Evolutionary conservation across 345 rosid species (phyloP), one percentile per base, ranked within the genome.

Genomic region (Eucalyptus grandis): DNA sequence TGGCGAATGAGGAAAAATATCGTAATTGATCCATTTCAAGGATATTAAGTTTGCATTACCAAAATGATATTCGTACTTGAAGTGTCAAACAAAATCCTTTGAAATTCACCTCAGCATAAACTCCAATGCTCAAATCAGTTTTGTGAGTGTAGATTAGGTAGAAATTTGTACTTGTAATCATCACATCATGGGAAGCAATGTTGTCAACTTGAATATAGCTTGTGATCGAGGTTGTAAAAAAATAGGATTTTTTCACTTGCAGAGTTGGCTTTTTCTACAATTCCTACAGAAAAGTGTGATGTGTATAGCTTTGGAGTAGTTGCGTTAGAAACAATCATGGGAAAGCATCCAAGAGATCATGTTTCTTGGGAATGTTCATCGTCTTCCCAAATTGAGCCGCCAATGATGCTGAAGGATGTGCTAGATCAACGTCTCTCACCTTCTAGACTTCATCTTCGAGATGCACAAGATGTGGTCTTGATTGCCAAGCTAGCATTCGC

Each of bases 151-250:
- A 72, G 82, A 72, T 34, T 37, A 72, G 40, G 7, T 34, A 10
- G 82, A 72, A 34, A 72, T 19, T 6, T 34, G 26, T 72, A 37
- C 4, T 37, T 72, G 26, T 10, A 11, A 34, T 37, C 26, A 6
- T 17, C 14, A 19, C 8, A 12, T 37, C 44, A 37, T 2, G 44
- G 82, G 82, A 72, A 34, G 8, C 44, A 19, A 17, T 72, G 44
- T 72, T 34, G 44, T 72, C 44, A 72, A 72, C 12, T 72, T 72
- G 26, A 72, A 34, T 37, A 5, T 22, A 19, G 8, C 46, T 9
- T 72, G 21, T 72, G 43, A 67, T 67, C 4, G 7, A 72, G 3
- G 26, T 5, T 72, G 3, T 72, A 0, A 10, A 10, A 9, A 34
- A 19, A 34, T 17, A 17, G 22, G 13, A 19, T 14, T 72, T 72